Percentiles rank a stretch among this genome's conserved stretches.
These are phyloP conservation scores for Microcyclospora pomicola DNA, from an alignment of 2,329 filamentous ascomycete species.

Conservation along the genomic window DNA sequence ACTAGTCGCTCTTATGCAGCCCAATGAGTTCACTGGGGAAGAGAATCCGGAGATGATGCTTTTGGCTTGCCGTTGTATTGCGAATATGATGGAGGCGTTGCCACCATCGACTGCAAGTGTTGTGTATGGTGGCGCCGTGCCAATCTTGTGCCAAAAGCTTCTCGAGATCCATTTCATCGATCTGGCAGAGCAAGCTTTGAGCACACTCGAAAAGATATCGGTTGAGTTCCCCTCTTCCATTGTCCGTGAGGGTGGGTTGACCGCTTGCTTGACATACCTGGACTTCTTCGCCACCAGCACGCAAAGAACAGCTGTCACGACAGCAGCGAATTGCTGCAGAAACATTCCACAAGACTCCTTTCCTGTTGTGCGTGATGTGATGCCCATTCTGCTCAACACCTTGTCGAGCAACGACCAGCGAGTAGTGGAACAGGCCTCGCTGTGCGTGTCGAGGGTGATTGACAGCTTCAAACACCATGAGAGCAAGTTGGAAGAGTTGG, in stretches of 20 bases:
- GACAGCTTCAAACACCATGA: slow-evolving; percentile 91
- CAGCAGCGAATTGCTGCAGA: slow-evolving; percentile 93
- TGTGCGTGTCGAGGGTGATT: slow-evolving; percentile 89
- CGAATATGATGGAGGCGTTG: slow-evolving; percentile 94
- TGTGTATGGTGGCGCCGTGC: slow-evolving; percentile 92
- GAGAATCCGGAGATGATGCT: slow-evolving; percentile 97
- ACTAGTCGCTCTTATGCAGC: slow-evolving; percentile 80
- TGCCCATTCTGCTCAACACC: slow-evolving; percentile 87
- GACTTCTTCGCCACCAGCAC: slow-evolving; percentile 98
- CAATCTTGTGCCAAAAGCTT: slow-evolving; percentile 85
- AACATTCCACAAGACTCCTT: slow-evolving; percentile 95
- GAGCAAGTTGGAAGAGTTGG: slow-evolving; percentile 78
- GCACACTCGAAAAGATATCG: slow-evolving; percentile 94
- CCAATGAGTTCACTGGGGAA: slow-evolving; percentile 63
- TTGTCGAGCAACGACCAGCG: slow-evolving; percentile 86
- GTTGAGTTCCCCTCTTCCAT: slow-evolving; percentile 91
- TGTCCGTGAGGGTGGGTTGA: slow-evolving; percentile 86
- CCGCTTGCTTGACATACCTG: slow-evolving; percentile 87
- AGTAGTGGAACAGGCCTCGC: slow-evolving; percentile 89
- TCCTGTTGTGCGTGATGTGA: slow-evolving; percentile 78
- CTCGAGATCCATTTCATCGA: slow-evolving; percentile 96
- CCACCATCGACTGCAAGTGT: slow-evolving; percentile 88
- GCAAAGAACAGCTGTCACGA: slow-evolving; percentile 90
- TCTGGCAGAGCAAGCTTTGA: slow-evolving; percentile 88
- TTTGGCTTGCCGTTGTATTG: slow-evolving; percentile 83